Percentiles rank a stretch among this genome's conserved stretches.
Evolutionary conservation across 148 eudicot genomes (phyloP).

Genomic region (Cornus kousa): DNA sequence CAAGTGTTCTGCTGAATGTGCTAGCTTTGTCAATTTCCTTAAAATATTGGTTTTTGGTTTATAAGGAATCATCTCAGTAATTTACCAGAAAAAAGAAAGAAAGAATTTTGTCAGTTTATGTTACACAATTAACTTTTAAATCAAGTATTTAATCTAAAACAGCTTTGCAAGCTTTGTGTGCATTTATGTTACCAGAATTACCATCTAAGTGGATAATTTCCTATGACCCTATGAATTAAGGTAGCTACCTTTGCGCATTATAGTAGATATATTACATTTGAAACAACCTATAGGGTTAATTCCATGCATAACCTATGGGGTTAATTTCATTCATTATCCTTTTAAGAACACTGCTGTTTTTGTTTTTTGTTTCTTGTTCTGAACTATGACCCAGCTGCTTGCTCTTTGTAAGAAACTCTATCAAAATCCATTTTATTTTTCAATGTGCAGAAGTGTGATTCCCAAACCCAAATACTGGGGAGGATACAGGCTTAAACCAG

Average conservation of each 20-base stretch:
- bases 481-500: slow-evolving; percentile 87
- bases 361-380: background rate
- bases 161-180: background rate
- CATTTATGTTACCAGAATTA: background rate
- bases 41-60: background rate
- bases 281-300: background rate
- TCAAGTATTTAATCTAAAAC: background rate
- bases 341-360: background rate
- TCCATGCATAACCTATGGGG: background rate
- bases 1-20: background rate
- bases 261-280: background rate
- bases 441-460: slow-evolving; percentile 65
- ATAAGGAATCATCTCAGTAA: background rate
- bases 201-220: background rate
- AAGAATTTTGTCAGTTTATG: no score
- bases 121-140: background rate
- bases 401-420: background rate
- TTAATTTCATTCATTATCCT: background rate
- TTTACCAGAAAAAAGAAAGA: no score
- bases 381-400: background rate
- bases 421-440: background rate
- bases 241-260: background rate
- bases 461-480: slow-evolving; percentile 95
- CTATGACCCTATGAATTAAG: background rate
- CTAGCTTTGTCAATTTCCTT: background rate